Evolutionary conservation across 2,329 filamentous ascomycete species (phyloP).

Genomic region (Tothia fuscella): DNA sequence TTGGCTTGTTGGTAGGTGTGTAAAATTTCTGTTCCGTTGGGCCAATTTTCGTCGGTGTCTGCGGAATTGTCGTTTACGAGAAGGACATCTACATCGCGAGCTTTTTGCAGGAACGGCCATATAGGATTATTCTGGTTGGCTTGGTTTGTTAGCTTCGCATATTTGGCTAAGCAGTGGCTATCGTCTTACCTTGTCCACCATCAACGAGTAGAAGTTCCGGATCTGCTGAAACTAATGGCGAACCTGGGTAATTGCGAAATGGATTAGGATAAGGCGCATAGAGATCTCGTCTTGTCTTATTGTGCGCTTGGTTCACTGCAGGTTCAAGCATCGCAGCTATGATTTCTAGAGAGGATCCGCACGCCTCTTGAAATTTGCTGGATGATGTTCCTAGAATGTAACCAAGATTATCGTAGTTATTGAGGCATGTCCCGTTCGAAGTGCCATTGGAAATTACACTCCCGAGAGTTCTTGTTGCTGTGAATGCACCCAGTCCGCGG

Average conservation of each 20-base stretch:
- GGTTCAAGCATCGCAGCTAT: slow-evolving; percentile 17
- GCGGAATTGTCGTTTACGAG: slow-evolving; percentile 54
- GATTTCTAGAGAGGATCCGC: slow-evolving; percentile 13
- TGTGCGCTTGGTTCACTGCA: slow-evolving; percentile 21
- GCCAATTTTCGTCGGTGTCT: slow-evolving; percentile 47
- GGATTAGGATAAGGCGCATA: slow-evolving; percentile 51
- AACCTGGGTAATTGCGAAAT: slow-evolving; percentile 38
- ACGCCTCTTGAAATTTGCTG: slow-evolving; percentile 29
- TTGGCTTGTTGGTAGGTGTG: slow-evolving; percentile 46
- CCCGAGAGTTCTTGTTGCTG: slow-evolving; percentile 47
- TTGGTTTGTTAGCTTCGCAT: slow-evolving; percentile 13
- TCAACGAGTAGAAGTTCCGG: slow-evolving; percentile 36
- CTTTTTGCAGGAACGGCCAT: slow-evolving; percentile 38
- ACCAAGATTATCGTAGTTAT: slow-evolving; percentile 37
- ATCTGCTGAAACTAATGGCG: slow-evolving; percentile 28
- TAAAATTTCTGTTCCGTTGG: slow-evolving; percentile 47
- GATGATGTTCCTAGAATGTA: slow-evolving; percentile 35
- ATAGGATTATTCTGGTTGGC: slow-evolving; percentile 41
- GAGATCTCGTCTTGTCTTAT: slow-evolving; percentile 22
- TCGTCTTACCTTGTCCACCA: slow-evolving; percentile 26
- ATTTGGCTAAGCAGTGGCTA: too few species aligned
- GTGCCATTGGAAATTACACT: slow-evolving; percentile 44
- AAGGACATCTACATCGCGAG: slow-evolving; percentile 47
- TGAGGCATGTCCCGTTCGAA: slow-evolving; percentile 31
- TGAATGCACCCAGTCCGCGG: slow-evolving; percentile 46